These are phyloP conservation scores for Rhizophagus prolifer DNA, from an alignment of 192 early-diverging fungal species.

Conservation along the genomic window DNA sequence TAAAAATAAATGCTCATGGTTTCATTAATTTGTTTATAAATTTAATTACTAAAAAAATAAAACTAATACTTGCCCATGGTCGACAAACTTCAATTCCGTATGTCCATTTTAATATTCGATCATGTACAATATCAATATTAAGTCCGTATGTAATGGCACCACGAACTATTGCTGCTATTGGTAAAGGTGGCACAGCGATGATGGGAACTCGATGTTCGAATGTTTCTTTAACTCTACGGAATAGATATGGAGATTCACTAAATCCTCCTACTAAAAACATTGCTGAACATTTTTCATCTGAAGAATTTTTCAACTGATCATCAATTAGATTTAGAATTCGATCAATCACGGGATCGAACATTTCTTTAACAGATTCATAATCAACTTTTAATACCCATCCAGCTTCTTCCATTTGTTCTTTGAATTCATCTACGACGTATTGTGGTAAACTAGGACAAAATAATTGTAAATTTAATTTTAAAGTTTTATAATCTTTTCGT, in stretches of 20 bases:
- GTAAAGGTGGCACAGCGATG: constrained; percentile 52
- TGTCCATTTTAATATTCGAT: constrained; percentile 5
- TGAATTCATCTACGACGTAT: constrained; percentile 32
- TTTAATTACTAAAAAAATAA: not conserved
- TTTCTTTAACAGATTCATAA: constrained; percentile 46
- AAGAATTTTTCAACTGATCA: constrained; percentile 45
- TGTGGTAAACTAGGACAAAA: constrained; percentile 2
- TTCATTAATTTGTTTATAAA: not conserved
- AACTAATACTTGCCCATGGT: not conserved
- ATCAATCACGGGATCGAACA: constrained; percentile 57
- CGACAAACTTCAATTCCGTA: constrained; percentile 22
- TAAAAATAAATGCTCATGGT: not conserved
- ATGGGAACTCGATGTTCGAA: constrained; percentile 48
- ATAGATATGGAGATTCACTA: constrained; percentile 52
- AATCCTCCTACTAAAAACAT: constrained; percentile 62
- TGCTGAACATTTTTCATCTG: constrained; percentile 38
- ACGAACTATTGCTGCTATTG: constrained; percentile 54
- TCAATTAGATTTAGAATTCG: constrained; percentile 51
- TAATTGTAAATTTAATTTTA: constrained; percentile 8
- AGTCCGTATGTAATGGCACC: constrained; percentile 53
- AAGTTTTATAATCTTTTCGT: not conserved
- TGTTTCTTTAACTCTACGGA: constrained; percentile 44
- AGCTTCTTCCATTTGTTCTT: constrained; percentile 26
- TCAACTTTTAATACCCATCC: constrained; percentile 47
- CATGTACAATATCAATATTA: constrained; percentile 1